Percentiles rank a stretch among this genome's conserved stretches.
Conservation (phyloP, 805 yeast genomes). For the Ogataea glucozyma region DNA sequence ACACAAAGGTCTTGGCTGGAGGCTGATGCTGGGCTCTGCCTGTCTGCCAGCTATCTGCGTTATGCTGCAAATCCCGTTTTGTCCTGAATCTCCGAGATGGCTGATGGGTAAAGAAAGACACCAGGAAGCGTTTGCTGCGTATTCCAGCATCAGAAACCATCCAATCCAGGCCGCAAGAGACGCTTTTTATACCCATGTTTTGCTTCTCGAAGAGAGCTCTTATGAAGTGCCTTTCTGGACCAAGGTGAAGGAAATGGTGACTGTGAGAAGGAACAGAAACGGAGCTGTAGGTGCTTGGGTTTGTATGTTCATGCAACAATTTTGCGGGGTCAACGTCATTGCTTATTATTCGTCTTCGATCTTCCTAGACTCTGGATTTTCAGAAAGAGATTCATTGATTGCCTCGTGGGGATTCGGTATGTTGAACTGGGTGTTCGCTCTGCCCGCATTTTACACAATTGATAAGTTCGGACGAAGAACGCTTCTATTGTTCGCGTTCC, state of each 20-base stretch:
- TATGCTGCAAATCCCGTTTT: slow-evolving; percentile 59
- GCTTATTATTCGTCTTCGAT: slow-evolving; percentile 83
- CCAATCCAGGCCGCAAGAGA: slow-evolving; percentile 69
- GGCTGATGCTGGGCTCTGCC: slow-evolving; percentile 70
- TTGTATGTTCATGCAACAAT: slow-evolving; percentile 88
- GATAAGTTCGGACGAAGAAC: slow-evolving; percentile 76
- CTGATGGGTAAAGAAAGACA: slow-evolving; percentile 70
- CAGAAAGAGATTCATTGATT: slow-evolving; percentile 60
- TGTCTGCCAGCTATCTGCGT: slow-evolving; percentile 66
- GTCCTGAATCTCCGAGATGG: slow-evolving; percentile 80
- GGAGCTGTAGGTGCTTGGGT: slow-evolving; percentile 80
- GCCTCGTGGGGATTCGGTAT: slow-evolving; percentile 89
- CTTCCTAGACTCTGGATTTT: slow-evolving; percentile 66
- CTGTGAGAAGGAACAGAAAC: slow-evolving; percentile 78
- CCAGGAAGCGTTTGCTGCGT: slow-evolving; percentile 55
- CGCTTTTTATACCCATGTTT: slow-evolving; percentile 64
- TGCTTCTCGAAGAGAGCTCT: slow-evolving; percentile 62
- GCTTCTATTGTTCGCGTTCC: slow-evolving; percentile 58
- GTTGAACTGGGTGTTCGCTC: slow-evolving; percentile 75
- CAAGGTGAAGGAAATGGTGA: slow-evolving; percentile 58
- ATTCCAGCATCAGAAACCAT: slow-evolving; percentile 48
- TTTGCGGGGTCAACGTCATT: slow-evolving; percentile 87
- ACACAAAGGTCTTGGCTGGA: slow-evolving; percentile 60
- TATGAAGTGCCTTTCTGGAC: slow-evolving; percentile 45
- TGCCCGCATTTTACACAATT: slow-evolving; percentile 80